Evolutionary conservation across 1,284 basidiomycete species (phyloP).

Genomic region (Apiotrichum brassicae): DNA sequence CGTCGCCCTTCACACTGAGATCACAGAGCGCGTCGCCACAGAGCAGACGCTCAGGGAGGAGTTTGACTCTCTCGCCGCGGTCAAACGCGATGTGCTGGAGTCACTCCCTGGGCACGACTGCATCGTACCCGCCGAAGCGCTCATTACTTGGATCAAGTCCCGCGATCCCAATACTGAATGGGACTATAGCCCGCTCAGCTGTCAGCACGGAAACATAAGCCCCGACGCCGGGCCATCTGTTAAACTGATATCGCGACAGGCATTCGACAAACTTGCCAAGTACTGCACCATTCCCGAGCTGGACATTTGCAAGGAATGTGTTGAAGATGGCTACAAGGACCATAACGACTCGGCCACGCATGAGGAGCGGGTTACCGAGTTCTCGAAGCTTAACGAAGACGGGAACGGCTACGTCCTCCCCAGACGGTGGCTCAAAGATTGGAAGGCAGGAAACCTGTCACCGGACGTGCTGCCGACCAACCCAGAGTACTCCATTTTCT

Average conservation of each 20-base stretch:
- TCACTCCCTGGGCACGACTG: constrained; percentile 25
- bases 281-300: constrained; percentile 10
- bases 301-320: constrained; percentile 28
- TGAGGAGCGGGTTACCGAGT: constrained; percentile 12
- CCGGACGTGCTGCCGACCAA: constrained; percentile 14
- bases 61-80: constrained; percentile 12
- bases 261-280: constrained; percentile 20
- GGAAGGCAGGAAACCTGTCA: constrained; percentile 18
- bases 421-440: constrained; percentile 24
- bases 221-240: constrained; percentile 16
- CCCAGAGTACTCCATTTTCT: constrained; percentile 23
- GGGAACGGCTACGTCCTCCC: constrained; percentile 20
- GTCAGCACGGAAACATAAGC: constrained; percentile 26
- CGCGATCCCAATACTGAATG: constrained; percentile 19
- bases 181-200: constrained; percentile 17
- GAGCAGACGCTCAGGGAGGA: not conserved
- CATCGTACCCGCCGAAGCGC: constrained; percentile 25
- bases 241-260: constrained; percentile 23
- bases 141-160: constrained; percentile 24
- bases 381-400: constrained; percentile 22
- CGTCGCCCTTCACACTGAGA: constrained; percentile 22
- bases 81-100: constrained; percentile 24
- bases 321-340: constrained; percentile 15
- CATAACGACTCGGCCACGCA: not conserved
- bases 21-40: constrained; percentile 4